phyloP scores from a whole-genome alignment of 2,329 filamentous ascomycete species.

The Colletotrichum spinosum region DNA sequence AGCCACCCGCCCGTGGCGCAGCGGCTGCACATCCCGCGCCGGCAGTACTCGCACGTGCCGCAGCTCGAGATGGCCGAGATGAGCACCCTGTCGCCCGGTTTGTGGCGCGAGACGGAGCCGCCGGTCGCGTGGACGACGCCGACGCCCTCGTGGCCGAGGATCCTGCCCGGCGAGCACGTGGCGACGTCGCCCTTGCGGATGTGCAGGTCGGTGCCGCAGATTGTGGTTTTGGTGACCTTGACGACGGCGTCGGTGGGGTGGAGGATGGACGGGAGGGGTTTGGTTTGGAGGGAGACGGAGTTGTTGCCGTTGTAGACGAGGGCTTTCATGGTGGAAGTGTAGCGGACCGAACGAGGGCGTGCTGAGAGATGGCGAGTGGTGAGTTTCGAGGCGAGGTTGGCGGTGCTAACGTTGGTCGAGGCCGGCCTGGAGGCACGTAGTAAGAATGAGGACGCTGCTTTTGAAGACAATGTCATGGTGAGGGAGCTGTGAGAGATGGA shows the following conservation, averaged over 20 bases:
- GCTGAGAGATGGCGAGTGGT: neutral
- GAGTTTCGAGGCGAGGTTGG: neutral
- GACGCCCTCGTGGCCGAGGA: constrained; percentile 55
- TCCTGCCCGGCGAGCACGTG: constrained; percentile 38
- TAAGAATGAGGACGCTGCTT: constrained; percentile 11
- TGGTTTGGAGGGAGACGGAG: constrained; percentile 49
- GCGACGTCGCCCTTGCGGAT: constrained; percentile 45
- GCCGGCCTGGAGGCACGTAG: constrained; percentile 6
- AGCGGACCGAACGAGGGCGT: constrained; percentile 1
- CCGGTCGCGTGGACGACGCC: constrained; percentile 51
- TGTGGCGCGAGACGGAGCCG: constrained; percentile 46
- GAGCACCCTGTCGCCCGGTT: constrained; percentile 53
- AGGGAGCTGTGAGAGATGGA: neutral
- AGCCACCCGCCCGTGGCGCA: constrained; percentile 67
- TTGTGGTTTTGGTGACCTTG: constrained; percentile 47
- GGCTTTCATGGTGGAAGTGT: constrained; percentile 54
- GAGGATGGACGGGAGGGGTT: constrained; percentile 44
- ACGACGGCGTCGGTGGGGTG: constrained; percentile 48
- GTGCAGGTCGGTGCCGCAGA: constrained; percentile 52
- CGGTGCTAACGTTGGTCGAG: neutral
- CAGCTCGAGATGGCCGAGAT: constrained; percentile 54
- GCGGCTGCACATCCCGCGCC: constrained; percentile 62
- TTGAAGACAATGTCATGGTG: constrained; percentile 16
- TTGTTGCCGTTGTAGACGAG: constrained; percentile 54
- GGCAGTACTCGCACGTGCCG: constrained; percentile 62